These are phyloP conservation scores for Populus hybrid DNA, from an alignment of 441 rosid species.

Conservation along the genomic window DNA sequence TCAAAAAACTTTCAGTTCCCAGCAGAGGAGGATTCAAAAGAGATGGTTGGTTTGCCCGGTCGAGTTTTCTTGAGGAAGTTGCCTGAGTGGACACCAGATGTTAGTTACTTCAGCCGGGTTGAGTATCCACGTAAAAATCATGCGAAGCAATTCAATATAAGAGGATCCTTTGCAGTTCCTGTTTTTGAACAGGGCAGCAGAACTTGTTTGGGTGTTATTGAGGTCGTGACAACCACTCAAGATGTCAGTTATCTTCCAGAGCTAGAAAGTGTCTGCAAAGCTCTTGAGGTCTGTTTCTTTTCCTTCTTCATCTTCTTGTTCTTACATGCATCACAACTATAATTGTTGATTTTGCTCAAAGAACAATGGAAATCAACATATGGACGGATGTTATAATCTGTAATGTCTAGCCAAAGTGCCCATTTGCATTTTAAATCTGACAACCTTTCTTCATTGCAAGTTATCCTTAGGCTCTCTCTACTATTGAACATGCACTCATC, in stretches of 20 bases:
- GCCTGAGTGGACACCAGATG: constrained; percentile 63
- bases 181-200: constrained; percentile 41
- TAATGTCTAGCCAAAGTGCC: neutral
- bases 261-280: constrained; percentile 77
- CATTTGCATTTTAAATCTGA: neutral
- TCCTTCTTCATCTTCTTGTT: constrained; percentile 17
- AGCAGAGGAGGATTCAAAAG: constrained; percentile 40
- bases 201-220: constrained; percentile 87
- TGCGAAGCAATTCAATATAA: constrained; percentile 27
- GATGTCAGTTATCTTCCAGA: constrained; percentile 64
- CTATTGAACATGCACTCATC: neutral
- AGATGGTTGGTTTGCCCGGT: constrained; percentile 43
- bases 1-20: constrained; percentile 38
- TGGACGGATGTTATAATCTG: neutral
- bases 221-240: constrained; percentile 73
- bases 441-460: neutral
- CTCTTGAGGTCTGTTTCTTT: constrained; percentile 65
- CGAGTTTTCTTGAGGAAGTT: constrained; percentile 44
- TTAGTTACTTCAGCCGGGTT: constrained; percentile 38
- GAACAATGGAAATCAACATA: constrained; percentile 1
- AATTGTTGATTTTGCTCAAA: constrained; percentile 8
- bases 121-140: constrained; percentile 42
- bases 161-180: constrained; percentile 37
- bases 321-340: constrained; percentile 4
- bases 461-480: neutral